Evolutionary conservation across 2,329 filamentous ascomycete species (phyloP), one percentile per base, ranked within the genome.

Genomic region (Aspergillus novofumigatus): DNA sequence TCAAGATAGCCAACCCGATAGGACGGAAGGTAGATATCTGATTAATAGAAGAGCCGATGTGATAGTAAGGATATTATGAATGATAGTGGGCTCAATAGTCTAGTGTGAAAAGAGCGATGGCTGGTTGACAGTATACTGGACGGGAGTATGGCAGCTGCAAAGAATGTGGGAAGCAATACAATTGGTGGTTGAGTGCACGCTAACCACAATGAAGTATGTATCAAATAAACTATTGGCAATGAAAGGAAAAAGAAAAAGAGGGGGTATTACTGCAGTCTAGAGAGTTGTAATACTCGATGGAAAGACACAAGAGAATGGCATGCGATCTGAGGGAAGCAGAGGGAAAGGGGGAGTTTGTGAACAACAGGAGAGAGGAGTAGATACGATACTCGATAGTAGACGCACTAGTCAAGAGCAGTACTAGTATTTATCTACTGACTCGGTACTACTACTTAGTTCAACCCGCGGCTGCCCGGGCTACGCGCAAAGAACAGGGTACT

Each of bases 361-460:
- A 51, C 28, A 50, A n/a, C 45, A 56, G 28, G 53, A 53, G 51
- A 54, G 53, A 48, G 48, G 41, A 51, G n/a, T 20, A 14, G 32
- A 54, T 51, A 29, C 50, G 45, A 35, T 45, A 28, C 52, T 32
- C 23, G 29, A 29, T n/a, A 23, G 28, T 29, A 53, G 21, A n/a
- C 42, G 49, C 32, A 35, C 29, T 41, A 52, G 49, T 26, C n/a
- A 48, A 5, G 42, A 51, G 25, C 9, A 45, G 28, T 41, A 51
- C 7, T 32, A 52, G 25, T 35, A 32, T 10, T 10, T 14, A 4
- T 4, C 28, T 29, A 29, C 1, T 26, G 9, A 29, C 29, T 35
- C 29, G 11, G 14, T 17, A 35, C 32, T 17, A 32, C 11, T 32
- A 7, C 4, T 17, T 14, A 35, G 29, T 35, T 35, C 29, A 14